Base-by-base conservation (phyloP, 768 basidiomycete genomes). In the Mycena galopus region DNA sequence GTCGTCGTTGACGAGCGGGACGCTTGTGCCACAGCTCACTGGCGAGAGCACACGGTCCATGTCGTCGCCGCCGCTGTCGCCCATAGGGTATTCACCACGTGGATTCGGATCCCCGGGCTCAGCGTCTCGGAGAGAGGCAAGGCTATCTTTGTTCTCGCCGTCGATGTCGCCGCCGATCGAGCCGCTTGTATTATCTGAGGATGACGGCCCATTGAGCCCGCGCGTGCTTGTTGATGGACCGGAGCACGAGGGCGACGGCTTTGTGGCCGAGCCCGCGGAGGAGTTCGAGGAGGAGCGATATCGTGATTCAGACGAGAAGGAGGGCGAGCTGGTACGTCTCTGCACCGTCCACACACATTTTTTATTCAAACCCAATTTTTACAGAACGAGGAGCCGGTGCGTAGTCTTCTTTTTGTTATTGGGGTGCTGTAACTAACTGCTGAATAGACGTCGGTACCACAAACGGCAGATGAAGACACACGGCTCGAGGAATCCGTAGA, bases 61-160 rank as follows among this genome's bases (percentile, higher is more conserved):
- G 33, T 7, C 16, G 10, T 70, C 72, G 10, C 72, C 72, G n/a
- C 72, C 67, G 39, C 32, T 62, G 7, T 69, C 72, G 23, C 67
- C 69, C 39, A 16, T 53, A 19, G 47, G n/a, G 21, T 63, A 66
- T 29, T 67, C 68, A 14, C 68, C 69, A n/a, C 30, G 64, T 32
- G 30, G 56, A 23, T 33, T 55, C 47, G 23, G 55, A 4, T 51
- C 50, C 5, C 50, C 50, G 23, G 21, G 16, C 4, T 21, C 44
- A 11, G 16, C 9, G 44, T 21, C 4, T 2, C 44, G 25, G 50
- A 25, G 25, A 9, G 23, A 25, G n/a, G 25, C 61, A 29, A 42
- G 44, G 35, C 65, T 64, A 19, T 65, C 71, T 4, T 30, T 59
- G 32, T 47, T 61, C 44, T 63, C 63, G 30, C 47, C 57, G 12